These are phyloP conservation scores for Sutorius eximius DNA, from an alignment of 1,284 basidiomycete genomes.

Conservation along the genomic window DNA sequence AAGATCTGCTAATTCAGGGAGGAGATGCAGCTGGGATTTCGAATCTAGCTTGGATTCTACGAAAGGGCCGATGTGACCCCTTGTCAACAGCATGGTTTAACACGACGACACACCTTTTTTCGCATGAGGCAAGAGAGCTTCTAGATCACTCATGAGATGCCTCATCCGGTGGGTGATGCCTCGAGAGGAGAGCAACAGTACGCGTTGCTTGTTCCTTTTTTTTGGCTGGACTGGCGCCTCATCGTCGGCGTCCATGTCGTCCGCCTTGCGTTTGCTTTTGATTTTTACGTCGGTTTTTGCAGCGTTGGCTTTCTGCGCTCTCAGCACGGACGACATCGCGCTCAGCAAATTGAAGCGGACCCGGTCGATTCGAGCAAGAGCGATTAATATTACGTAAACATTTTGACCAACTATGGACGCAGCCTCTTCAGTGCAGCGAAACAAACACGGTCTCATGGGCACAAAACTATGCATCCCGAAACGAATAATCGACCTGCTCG, in stretches of 20 bases:
- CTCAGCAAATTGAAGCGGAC: neutral
- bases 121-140: slow-evolving; percentile 88
- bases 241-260: slow-evolving; percentile 55
- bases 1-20: slow-evolving; percentile 97
- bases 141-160: slow-evolving; percentile 95
- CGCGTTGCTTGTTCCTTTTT: slow-evolving; percentile 82
- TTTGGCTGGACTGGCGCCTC: slow-evolving; percentile 41
- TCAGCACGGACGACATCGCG: slow-evolving; percentile 67
- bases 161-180: slow-evolving; percentile 97
- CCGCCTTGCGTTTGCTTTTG: slow-evolving; percentile 63
- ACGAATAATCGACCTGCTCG: slow-evolving; percentile 5
- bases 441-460: slow-evolving; percentile 5
- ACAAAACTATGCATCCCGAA: slow-evolving; percentile 11
- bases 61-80: slow-evolving; percentile 1
- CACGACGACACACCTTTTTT: slow-evolving; percentile 79
- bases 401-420: neutral
- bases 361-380: neutral
- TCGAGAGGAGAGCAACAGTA: slow-evolving; percentile 89
- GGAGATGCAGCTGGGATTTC: slow-evolving; percentile 90
- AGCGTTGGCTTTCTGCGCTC: slow-evolving; percentile 61
- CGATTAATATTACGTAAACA: slow-evolving; percentile 21
- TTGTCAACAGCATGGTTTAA: neutral
- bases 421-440: neutral
- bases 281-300: slow-evolving; percentile 47
- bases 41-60: slow-evolving; percentile 95